Evolutionary conservation across 1,284 basidiomycete genomes (phyloP).

Genomic region (Schizophyllum commune): DNA sequence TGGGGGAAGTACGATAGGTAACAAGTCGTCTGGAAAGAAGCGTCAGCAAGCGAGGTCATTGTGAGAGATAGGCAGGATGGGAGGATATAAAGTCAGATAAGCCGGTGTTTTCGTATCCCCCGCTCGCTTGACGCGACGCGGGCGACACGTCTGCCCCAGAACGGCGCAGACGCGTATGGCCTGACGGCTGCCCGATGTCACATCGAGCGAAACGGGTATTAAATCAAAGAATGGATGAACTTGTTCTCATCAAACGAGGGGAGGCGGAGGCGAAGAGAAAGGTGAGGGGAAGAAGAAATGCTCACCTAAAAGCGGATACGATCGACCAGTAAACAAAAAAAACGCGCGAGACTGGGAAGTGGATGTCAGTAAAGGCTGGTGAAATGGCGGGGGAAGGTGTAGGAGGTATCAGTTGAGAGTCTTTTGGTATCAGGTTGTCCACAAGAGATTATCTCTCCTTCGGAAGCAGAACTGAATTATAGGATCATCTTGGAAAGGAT

Average conservation of each 20-base stretch:
- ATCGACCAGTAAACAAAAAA: background rate
- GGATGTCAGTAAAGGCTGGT: constrained; percentile 16
- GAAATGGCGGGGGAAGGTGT: constrained; percentile 5
- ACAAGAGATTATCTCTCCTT: constrained; percentile 64
- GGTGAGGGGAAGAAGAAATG: background rate
- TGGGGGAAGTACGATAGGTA: too few species aligned
- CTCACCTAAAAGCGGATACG: background rate
- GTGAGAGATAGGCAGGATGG: background rate
- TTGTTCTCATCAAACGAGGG: constrained; percentile 49
- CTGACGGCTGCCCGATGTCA: constrained; percentile 25
- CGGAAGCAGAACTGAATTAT: constrained; percentile 77
- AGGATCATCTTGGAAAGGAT: constrained; percentile 41
- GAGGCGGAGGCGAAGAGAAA: constrained; percentile 16
- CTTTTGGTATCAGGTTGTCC: constrained; percentile 62
- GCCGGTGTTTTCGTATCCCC: constrained; percentile 59
- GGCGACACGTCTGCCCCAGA: constrained; percentile 37
- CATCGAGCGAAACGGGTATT: constrained; percentile 27
- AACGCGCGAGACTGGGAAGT: background rate
- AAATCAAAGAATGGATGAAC: constrained; percentile 81
- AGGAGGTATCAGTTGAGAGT: constrained; percentile 37
- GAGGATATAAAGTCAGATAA: constrained; percentile 45
- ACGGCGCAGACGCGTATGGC: constrained; percentile 36
- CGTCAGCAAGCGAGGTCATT: background rate
- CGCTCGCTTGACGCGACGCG: constrained; percentile 22
- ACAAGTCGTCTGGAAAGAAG: background rate